Evolutionary conservation across 2,329 filamentous ascomycete species (phyloP).

Genomic region (Dactylellina drechsleri): DNA sequence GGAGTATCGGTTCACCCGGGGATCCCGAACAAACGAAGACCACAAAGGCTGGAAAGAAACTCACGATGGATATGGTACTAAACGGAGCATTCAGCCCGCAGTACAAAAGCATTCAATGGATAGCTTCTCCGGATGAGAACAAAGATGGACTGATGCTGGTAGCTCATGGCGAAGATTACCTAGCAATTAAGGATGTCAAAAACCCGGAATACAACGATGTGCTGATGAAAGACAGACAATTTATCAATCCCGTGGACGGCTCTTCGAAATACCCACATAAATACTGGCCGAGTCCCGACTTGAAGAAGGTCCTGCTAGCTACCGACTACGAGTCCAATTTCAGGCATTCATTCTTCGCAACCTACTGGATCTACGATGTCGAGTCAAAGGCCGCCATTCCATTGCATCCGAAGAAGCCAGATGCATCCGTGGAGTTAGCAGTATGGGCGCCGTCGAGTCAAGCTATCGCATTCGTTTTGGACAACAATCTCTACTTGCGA

Average conservation of each 20-base stretch:
- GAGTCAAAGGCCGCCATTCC: constrained; percentile 79
- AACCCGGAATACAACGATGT: constrained; percentile 68
- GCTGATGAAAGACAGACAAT: constrained; percentile 76
- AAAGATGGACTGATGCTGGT: constrained; percentile 89
- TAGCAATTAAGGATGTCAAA: constrained; percentile 87
- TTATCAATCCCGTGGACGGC: constrained; percentile 67
- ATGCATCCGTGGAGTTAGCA: constrained; percentile 80
- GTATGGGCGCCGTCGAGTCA: constrained; percentile 89
- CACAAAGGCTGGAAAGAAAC: constrained; percentile 69
- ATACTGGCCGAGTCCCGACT: constrained; percentile 80
- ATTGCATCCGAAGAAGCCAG: constrained; percentile 74
- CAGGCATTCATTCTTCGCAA: constrained; percentile 86
- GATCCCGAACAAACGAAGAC: constrained; percentile 72
- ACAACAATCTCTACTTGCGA: constrained; percentile 90
- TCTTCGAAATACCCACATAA: constrained; percentile 69
- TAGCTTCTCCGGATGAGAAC: constrained; percentile 74
- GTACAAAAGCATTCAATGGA: constrained; percentile 78
- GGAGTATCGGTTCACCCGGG: constrained; percentile 71
- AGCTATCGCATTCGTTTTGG: constrained; percentile 84
- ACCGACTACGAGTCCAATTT: constrained; percentile 79
- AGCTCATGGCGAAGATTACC: constrained; percentile 71
- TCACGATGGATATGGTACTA: constrained; percentile 78
- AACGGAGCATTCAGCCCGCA: constrained; percentile 72
- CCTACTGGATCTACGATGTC: constrained; percentile 94
- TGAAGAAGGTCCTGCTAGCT: constrained; percentile 85